Base-by-base conservation (phyloP, 306 rosid genomes). In the Bauhinia variegata region DNA sequence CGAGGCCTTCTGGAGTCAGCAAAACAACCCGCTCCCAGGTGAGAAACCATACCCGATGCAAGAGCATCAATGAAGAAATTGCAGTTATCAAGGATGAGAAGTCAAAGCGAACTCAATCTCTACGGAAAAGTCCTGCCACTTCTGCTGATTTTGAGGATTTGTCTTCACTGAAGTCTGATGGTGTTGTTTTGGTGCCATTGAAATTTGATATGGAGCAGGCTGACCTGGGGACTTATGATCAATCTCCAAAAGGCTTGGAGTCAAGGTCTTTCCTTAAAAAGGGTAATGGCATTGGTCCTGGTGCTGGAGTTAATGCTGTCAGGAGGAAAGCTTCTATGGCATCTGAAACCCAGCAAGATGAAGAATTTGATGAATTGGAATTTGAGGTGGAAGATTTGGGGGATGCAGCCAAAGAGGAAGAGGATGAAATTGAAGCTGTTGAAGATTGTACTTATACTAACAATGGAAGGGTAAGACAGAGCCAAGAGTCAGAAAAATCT, bases 1-100 rank as follows among this genome's bases (percentile, higher is more conserved):
- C 99, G 9, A 95, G 84, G 75, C 97, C 97, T 68, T 79, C 85
- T 62, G 97, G 87, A 79, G 84, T 76, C 46, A 73, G 92, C 74
- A 91, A 91, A 84, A 60, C 90, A 2, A 47, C 77, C 17, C 88
- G 97, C 44, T 54, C 88, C 15, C 96, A 86, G 87, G 79, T 67
- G 71, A 91, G 95, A 77, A 84, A 71, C 70, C 64, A 77, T 75
- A 58, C 74, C 64, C 95, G 87, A 47, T 85, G 88, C 87, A 88
- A 78, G 82, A 91, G 89, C 70, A 49, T 28, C 39, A 59, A 11
- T 67, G 97, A 95, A 77, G 99, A 95, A 54, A 32, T 42, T 49
- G 72, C 80, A 68, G 74, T 70, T 50, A 50, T 68, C 61, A 91
- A 88, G 87, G 97, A 90, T 62, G 96, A 91, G 73, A 95, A 85